Evolutionary conservation across 345 rosid species (phyloP).

Genomic region (Rhodomyrtus tomentosa): DNA sequence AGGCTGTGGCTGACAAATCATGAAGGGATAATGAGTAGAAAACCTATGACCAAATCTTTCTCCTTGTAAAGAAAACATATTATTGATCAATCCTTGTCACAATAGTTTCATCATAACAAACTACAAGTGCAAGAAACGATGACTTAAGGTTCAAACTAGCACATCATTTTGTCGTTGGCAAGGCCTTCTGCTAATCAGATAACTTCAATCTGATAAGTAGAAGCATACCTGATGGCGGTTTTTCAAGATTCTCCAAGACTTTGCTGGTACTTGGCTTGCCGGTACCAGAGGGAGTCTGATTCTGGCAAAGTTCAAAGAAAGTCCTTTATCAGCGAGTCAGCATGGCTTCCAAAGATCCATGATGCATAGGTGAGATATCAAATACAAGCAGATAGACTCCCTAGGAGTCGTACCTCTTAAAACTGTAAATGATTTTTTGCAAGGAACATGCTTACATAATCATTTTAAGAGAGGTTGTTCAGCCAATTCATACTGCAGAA

Average conservation of each 20-base stretch:
- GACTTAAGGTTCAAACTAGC: background rate
- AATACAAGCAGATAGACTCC: background rate
- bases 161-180: background rate
- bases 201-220: background rate
- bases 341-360: background rate
- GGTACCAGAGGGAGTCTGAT: slow-evolving; percentile 35
- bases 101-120: background rate
- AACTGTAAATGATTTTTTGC: background rate
- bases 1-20: background rate
- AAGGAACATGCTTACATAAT: background rate
- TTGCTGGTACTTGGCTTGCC: slow-evolving; percentile 45
- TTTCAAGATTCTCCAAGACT: slow-evolving; percentile 35
- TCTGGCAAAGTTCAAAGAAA: slow-evolving; percentile 16
- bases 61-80: background rate
- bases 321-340: background rate
- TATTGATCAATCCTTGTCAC: background rate
- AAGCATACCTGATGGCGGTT: slow-evolving; percentile 32
- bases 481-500: background rate
- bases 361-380: background rate
- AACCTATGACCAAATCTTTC: background rate
- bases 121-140: background rate
- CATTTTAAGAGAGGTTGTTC: background rate
- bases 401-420: background rate
- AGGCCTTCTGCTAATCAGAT: background rate
- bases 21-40: background rate